phyloP scores from a whole-genome alignment of 2,329 filamentous ascomycete genomes.

The Stachybotrys elegans region DNA sequence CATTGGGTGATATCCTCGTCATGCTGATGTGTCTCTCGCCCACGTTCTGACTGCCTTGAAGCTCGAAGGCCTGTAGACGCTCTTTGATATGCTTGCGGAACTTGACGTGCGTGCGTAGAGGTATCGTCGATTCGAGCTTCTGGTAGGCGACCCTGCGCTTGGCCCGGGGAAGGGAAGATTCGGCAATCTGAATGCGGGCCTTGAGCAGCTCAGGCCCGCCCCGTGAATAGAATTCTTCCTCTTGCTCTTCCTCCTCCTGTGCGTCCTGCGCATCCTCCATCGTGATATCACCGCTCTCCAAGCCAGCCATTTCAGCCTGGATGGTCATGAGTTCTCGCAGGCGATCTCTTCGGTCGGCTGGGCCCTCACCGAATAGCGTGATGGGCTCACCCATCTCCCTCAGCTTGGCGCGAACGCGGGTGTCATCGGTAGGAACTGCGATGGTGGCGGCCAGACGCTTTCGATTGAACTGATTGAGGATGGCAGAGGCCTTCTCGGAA shows the following conservation, averaged over 20 bases:
- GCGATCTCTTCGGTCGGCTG: constrained; percentile 78
- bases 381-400: constrained; percentile 89
- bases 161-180: constrained; percentile 78
- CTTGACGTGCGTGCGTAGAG: constrained; percentile 84
- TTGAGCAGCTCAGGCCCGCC: constrained; percentile 70
- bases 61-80: constrained; percentile 72
- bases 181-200: constrained; percentile 73
- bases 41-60: constrained; percentile 90
- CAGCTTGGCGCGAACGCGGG: constrained; percentile 72
- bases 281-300: constrained; percentile 52
- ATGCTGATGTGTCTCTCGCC: constrained; percentile 90
- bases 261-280: constrained; percentile 57
- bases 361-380: constrained; percentile 89
- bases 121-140: constrained; percentile 74
- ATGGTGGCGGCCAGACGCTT: constrained; percentile 86
- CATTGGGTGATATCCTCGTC: constrained; percentile 82
- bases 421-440: constrained; percentile 90
- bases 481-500: constrained; percentile 77
- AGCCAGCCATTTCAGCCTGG: constrained; percentile 58
- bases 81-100: constrained; percentile 88
- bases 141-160: constrained; percentile 73
- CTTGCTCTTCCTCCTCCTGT: constrained; percentile 65
- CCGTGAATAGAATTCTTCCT: constrained; percentile 93
- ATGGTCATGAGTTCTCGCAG: constrained; percentile 75
- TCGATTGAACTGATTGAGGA: constrained; percentile 83